These are phyloP conservation scores for Sporothrix inflata DNA, from an alignment of 2,329 filamentous ascomycete genomes.

Conservation along the genomic window DNA sequence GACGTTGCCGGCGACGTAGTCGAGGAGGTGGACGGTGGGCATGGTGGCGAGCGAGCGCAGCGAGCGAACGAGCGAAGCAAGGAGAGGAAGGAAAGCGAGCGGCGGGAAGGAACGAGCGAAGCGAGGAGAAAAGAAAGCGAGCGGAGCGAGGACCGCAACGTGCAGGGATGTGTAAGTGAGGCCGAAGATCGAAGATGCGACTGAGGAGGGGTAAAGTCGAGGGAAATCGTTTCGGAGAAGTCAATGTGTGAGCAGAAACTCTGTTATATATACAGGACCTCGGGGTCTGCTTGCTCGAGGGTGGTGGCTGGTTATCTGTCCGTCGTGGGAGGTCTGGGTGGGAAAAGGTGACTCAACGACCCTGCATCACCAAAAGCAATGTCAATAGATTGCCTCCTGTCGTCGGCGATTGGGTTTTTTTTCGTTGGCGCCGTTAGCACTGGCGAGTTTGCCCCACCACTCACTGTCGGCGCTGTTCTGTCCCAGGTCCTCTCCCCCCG, in stretches of 20 bases:
- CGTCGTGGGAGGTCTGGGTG: no score
- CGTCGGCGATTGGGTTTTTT: slow-evolving; percentile 21
- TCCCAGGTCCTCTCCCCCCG: not conserved
- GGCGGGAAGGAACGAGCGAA: not conserved
- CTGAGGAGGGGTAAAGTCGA: not conserved
- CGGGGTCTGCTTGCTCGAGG: not conserved
- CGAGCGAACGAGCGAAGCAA: not conserved
- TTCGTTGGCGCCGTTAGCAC: slow-evolving; percentile 16
- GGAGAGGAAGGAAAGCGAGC: not conserved
- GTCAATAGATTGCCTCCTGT: slow-evolving; percentile 11
- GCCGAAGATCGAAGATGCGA: not conserved
- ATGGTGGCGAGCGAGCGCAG: slow-evolving; percentile 17
- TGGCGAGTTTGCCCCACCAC: slow-evolving; percentile 8
- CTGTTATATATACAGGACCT: not conserved
- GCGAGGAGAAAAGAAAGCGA: not conserved
- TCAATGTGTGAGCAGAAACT: not conserved
- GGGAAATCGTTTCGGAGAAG: no score
- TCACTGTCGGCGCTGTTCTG: not conserved
- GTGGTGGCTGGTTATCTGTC: not conserved
- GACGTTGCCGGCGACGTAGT: slow-evolving; percentile 97
- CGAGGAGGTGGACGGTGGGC: slow-evolving; percentile 73
- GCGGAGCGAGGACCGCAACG: not conserved
- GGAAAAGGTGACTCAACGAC: slow-evolving; percentile 11
- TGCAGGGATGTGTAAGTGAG: not conserved
- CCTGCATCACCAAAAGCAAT: slow-evolving; percentile 4